Base-by-base conservation (phyloP, 768 basidiomycete genomes). In the Mycena floridula region DNA sequence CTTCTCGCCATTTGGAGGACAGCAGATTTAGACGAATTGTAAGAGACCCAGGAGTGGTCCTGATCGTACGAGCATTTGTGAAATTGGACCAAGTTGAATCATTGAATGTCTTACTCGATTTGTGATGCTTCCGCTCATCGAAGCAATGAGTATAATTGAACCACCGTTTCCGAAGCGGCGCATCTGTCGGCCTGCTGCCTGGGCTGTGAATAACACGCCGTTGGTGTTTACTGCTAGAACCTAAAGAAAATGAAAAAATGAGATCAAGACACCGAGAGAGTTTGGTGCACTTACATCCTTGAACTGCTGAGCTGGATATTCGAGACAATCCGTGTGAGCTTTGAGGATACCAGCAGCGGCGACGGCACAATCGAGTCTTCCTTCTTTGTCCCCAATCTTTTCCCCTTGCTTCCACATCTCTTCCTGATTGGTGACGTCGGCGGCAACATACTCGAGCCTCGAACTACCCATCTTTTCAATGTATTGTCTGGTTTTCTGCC, bases 1-100 rank as follows among this genome's bases (percentile, higher is more conserved):
- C 82, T 86, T 35, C 87, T 76, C 5, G 70, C 79, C 84, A 87
- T 87, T 62, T 89, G 86, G 32, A 88, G 61, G 15, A 89, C 84
- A 4, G 80, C 86, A 1, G 81, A 76, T 62, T 89, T 89, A 65
- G 81, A 84, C 39, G 76, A 71, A 61, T 88, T 87, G 64, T 89
- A 89, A 12, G 82, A 76, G 41, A 81, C 74, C 84, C 82, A 87
- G 1, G 79, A 75, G 51, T 85, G 82, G 50, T 79, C 84, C n/a
- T n/a, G n/a, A n/a, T n/a, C n/a, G n/a, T n/a, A n/a, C n/a, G n/a
- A n/a, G n/a, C n/a, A n/a, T 86, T 85, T 49, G 24, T 26, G 16
- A 43, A 13, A 49, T 25, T 45, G 43, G n/a, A 45, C 22, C 36
- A 26, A 24, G 13, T n/a, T 20, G 25, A 15, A 15, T 39, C 21